These are phyloP conservation scores for Cordia subcordata DNA, from an alignment of 257 asterid species.

Conservation along the genomic window DNA sequence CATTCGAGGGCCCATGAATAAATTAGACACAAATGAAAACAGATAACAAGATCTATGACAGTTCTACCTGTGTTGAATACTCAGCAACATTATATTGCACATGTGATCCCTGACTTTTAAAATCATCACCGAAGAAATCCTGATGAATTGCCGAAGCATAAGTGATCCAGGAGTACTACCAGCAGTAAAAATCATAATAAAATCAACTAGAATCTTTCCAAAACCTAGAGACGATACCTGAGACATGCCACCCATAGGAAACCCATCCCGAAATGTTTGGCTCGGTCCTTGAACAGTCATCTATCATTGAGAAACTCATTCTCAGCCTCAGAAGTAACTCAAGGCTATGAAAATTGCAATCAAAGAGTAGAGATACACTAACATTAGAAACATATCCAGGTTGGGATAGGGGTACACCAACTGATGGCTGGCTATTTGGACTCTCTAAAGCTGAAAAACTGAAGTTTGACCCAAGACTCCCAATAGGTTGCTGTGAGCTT, in stretches of 20 bases:
- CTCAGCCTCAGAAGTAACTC: neutral
- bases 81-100: constrained; percentile 82
- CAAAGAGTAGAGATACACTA: constrained; percentile 20
- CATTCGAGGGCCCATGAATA: neutral
- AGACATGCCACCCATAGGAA: constrained; percentile 89
- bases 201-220: neutral
- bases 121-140: constrained; percentile 94
- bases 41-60: neutral
- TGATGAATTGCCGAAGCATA: constrained; percentile 24
- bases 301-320: constrained; percentile 13
- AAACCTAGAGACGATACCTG: constrained; percentile 43
- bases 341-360: neutral
- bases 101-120: constrained; percentile 98
- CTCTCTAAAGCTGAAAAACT: constrained; percentile 76
- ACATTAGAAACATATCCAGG: constrained; percentile 94
- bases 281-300: constrained; percentile 60
- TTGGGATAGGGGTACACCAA: constrained; percentile 87
- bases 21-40: neutral
- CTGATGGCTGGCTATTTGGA: constrained; percentile 80
- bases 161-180: constrained; percentile 1
- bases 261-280: constrained; percentile 82
- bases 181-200: constrained; percentile 3
- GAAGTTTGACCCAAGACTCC: constrained; percentile 65
- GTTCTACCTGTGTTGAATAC: constrained; percentile 77
- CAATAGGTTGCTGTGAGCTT: constrained; percentile 75